Conservation (phyloP, 1,139 yeast genomes). For the Diutina sp. region DNA sequence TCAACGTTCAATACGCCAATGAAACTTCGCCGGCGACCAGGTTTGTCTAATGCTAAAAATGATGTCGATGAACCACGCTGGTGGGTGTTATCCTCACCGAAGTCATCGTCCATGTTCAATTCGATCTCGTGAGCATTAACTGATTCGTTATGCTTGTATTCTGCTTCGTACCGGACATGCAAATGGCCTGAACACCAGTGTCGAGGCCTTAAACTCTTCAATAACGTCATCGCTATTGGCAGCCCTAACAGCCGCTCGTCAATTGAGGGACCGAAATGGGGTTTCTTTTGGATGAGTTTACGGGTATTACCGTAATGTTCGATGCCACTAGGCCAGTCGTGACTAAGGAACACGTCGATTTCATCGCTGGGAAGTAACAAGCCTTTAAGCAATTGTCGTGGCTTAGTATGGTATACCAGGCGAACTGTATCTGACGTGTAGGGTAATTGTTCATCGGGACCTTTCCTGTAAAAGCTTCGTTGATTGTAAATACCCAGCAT, state of each 20-base stretch:
- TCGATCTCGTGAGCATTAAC: conserved; percentile 22
- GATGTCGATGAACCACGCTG: conserved; percentile 19
- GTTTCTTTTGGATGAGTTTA: conserved; percentile 42
- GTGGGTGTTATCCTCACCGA: conserved; percentile 4
- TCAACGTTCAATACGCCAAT: conserved; percentile 29
- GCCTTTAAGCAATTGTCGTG: conserved; percentile 48
- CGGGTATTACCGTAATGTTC: conserved; percentile 48
- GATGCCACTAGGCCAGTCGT: conserved; percentile 92
- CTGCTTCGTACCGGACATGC: conserved; percentile 64
- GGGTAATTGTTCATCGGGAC: conserved; percentile 21
- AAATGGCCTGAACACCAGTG: conserved; percentile 88
- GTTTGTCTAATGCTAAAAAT: conserved; percentile 80
- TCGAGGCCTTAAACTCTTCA: conserved; percentile 44
- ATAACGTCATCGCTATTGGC: conserved; percentile 48
- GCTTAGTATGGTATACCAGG: conserved; percentile 66
- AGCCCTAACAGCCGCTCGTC: conserved; percentile 55
- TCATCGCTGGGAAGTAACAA: conserved; percentile 11
- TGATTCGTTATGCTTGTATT: conserved; percentile 9
- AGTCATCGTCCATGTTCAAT: conserved; percentile 19
- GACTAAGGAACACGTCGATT: conserved; percentile 53
- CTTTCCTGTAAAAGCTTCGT: neutral
- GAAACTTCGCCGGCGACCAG: conserved; percentile 48
- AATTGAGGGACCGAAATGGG: conserved; percentile 57
- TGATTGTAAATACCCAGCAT: conserved; percentile 71
- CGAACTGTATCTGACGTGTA: conserved; percentile 31